phyloP scores from a whole-genome alignment of 805 yeast genomes.

The Pichia cabralensis region DNA sequence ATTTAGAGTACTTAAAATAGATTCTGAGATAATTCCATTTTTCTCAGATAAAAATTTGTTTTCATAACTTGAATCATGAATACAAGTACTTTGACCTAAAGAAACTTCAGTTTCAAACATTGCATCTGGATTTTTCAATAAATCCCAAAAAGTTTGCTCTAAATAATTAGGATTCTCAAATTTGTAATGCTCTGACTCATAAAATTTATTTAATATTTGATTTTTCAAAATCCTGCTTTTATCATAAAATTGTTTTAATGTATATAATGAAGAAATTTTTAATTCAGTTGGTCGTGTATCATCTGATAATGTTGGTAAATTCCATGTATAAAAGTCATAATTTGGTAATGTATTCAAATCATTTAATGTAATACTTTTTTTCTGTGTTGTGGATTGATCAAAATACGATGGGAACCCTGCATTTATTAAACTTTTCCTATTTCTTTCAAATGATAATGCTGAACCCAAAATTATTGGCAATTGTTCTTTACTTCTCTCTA shows the following conservation, averaged over 20 bases:
- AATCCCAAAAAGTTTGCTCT: constrained; percentile 36
- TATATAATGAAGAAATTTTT: constrained; percentile 41
- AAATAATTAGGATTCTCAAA: constrained; percentile 17
- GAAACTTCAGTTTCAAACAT: constrained; percentile 30
- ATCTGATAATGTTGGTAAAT: constrained; percentile 22
- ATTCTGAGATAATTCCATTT: constrained; percentile 4
- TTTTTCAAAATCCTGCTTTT: constrained; percentile 37
- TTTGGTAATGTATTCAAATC: constrained; percentile 27
- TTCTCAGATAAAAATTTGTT: constrained; percentile 11
- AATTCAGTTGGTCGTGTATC: constrained; percentile 31
- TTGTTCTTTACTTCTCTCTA: not conserved
- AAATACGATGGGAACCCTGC: constrained; percentile 45
- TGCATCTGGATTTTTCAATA: constrained; percentile 21
- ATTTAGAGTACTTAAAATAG: constrained; percentile 40
- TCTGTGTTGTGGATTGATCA: constrained; percentile 38
- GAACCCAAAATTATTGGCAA: constrained; percentile 38
- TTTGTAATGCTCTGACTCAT: constrained; percentile 7
- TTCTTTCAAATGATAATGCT: constrained; percentile 34
- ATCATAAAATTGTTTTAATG: constrained; percentile 48
- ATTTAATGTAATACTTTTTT: constrained; percentile 27
- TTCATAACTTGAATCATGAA: constrained; percentile 32
- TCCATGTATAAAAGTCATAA: constrained; percentile 39
- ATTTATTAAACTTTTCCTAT: constrained; percentile 33
- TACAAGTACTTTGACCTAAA: constrained; percentile 23
- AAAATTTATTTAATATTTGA: constrained; percentile 12